Conservation (phyloP, 78 protist genomes). For the Dictyostelium discoideum region DNA sequence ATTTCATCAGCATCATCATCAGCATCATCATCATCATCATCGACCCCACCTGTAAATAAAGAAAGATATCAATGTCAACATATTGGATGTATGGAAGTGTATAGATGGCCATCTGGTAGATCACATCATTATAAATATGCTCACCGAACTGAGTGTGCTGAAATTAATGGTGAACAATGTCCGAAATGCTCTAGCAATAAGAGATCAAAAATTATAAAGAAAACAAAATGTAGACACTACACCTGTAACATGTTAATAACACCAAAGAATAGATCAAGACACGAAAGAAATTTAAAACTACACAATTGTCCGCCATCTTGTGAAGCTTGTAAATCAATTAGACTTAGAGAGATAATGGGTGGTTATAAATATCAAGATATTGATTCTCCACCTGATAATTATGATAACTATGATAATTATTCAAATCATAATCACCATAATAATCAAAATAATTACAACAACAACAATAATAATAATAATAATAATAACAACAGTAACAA, state of each 20-base stretch:
- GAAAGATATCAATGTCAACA: conserved; percentile 27
- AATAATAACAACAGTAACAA: background rate
- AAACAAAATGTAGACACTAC: conserved; percentile 10
- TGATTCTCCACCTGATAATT: background rate
- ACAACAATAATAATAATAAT: background rate
- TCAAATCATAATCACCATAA: background rate
- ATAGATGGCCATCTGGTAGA: conserved; percentile 37
- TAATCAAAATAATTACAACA: background rate
- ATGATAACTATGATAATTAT: background rate
- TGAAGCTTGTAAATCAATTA: conserved; percentile 16
- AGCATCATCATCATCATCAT: background rate
- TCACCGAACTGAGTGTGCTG: conserved; percentile 3
- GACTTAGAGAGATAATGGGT: conserved; percentile 10
- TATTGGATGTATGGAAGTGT: conserved; percentile 4
- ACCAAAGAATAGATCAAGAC: conserved; percentile 25
- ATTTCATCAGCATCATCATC: background rate
- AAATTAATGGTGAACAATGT: background rate
- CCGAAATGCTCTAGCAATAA: conserved; percentile 8
- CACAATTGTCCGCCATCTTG: conserved; percentile 24
- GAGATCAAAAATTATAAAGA: background rate
- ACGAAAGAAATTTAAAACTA: conserved; percentile 16
- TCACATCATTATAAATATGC: conserved; percentile 28
- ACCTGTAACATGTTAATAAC: conserved; percentile 18
- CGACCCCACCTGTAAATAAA: conserved; percentile 17
- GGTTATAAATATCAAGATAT: conserved; percentile 9